These are phyloP conservation scores for Cercospora zeina DNA, from an alignment of 2,329 filamentous ascomycete genomes.

Conservation along the genomic window DNA sequence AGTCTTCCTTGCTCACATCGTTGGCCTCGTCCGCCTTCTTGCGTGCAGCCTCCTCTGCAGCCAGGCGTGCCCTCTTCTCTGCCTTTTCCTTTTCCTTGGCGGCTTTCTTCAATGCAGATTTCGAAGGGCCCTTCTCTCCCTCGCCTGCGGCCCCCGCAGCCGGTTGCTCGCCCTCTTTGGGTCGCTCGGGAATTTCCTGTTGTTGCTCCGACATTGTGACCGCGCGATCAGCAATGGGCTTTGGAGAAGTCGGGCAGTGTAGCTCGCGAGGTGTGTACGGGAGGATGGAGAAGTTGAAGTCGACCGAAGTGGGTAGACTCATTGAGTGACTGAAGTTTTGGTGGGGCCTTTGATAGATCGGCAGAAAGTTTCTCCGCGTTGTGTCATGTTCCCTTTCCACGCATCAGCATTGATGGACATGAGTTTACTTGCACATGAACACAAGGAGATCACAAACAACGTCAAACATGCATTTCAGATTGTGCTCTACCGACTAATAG, in stretches of 20 bases:
- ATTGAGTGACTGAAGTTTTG: slow-evolving; percentile 12
- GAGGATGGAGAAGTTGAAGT: not conserved
- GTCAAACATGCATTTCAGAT: too few species aligned
- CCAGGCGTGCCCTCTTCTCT: slow-evolving; percentile 67
- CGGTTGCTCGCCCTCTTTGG: slow-evolving; percentile 33
- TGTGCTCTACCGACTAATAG: too few species aligned
- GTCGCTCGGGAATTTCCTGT: slow-evolving; percentile 35
- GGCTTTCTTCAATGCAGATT: slow-evolving; percentile 82
- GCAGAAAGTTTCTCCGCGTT: not conserved
- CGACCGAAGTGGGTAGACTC: not conserved
- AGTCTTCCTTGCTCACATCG: slow-evolving; percentile 71
- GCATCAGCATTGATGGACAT: too few species aligned
- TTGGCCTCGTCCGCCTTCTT: slow-evolving; percentile 66
- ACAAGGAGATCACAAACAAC: too few species aligned
- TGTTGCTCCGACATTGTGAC: slow-evolving; percentile 15
- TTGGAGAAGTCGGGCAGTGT: not conserved
- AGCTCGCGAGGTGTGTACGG: not conserved
- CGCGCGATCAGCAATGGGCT: not conserved
- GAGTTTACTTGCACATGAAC: too few species aligned
- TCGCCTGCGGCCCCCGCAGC: slow-evolving; percentile 30
- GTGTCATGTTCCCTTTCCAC: too few species aligned
- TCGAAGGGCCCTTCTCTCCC: slow-evolving; percentile 58
- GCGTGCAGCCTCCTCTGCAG: slow-evolving; percentile 66
- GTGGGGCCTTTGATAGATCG: not conserved
- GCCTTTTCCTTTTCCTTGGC: slow-evolving; percentile 84